A percentile compares a stretch with the other conserved stretches of the same genome.
phyloP scores from a whole-genome alignment of 1,284 basidiomycete genomes.

The Sporisorium reilianum region DNA sequence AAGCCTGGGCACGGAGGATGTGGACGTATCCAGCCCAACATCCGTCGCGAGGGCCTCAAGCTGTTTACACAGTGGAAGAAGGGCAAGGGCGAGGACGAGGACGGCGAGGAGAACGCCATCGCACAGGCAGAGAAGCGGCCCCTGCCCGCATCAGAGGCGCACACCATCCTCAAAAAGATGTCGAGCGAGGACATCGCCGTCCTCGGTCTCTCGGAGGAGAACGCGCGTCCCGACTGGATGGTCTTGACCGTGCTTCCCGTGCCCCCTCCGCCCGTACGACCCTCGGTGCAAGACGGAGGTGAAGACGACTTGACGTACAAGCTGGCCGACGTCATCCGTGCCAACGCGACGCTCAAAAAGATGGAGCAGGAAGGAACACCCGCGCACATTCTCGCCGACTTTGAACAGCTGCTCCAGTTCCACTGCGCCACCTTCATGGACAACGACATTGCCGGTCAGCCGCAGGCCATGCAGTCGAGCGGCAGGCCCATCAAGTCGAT shows the following conservation, averaged over 20 bases:
- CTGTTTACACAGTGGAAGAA: constrained; percentile 96
- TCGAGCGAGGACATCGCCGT: constrained; percentile 88
- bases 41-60: constrained; percentile 95
- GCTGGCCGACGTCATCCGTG: constrained; percentile 95
- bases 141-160: constrained; percentile 88
- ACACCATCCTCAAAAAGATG: constrained; percentile 75
- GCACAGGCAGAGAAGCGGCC: constrained; percentile 91
- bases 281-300: constrained; percentile 95
- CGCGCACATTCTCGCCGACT: constrained; percentile 93
- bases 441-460: constrained; percentile 98
- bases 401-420: constrained; percentile 91
- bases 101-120: constrained; percentile 69
- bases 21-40: constrained; percentile 88
- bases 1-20: constrained; percentile 84
- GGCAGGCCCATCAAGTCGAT: constrained; percentile 98
- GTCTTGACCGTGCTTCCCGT: constrained; percentile 97
- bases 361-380: constrained; percentile 98
- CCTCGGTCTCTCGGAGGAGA: constrained; percentile 92
- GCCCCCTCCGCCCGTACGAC: constrained; percentile 96
- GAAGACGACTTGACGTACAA: constrained; percentile 99
- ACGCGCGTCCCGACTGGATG: constrained; percentile 99
- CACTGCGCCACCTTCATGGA: constrained; percentile 99
- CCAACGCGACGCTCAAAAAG: constrained; percentile 88
- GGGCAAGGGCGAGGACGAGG: constrained; percentile 86
- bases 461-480: constrained; percentile 96